These are phyloP conservation scores for Hymenoscyphus albidus DNA, from an alignment of 2,329 filamentous ascomycete species.

Conservation along the genomic window DNA sequence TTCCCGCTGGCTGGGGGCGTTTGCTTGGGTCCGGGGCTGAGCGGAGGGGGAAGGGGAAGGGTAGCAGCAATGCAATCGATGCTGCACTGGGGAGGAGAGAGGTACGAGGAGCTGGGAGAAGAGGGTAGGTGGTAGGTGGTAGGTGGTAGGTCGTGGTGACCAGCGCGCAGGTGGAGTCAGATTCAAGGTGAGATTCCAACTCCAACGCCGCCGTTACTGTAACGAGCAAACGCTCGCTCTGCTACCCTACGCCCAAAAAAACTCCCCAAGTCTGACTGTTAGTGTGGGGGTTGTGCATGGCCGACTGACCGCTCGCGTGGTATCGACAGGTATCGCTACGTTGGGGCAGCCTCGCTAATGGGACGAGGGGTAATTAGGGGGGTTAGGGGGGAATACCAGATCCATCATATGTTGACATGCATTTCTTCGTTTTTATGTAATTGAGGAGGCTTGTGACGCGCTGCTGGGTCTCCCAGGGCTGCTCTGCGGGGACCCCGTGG, in stretches of 20 bases:
- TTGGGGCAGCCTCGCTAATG: not conserved
- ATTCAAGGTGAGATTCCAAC: not conserved
- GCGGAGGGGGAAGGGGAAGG: not conserved
- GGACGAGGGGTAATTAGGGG: not conserved
- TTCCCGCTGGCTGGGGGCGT: not conserved
- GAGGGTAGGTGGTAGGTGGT: not conserved
- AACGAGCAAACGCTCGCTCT: not conserved
- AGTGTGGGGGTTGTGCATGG: constrained; percentile 1
- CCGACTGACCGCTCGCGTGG: constrained; percentile 2
- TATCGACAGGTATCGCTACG: not conserved
- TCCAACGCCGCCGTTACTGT: not conserved
- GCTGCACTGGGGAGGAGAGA: not conserved
- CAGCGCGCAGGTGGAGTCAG: not conserved
- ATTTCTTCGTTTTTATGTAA: not conserved
- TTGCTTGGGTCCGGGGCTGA: constrained; percentile 1
- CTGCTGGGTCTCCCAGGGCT: not conserved
- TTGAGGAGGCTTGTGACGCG: not conserved
- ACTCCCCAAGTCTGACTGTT: not conserved
- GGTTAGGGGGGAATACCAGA: not conserved
- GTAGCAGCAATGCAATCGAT: too few species aligned
- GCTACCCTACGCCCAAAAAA: too few species aligned
- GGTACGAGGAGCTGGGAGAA: not conserved
- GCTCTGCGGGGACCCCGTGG: not conserved
- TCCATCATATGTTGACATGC: not conserved
- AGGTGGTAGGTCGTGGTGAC: not conserved